phyloP scores from a whole-genome alignment of 805 yeast species.

The Yarrowia divulgata region DNA sequence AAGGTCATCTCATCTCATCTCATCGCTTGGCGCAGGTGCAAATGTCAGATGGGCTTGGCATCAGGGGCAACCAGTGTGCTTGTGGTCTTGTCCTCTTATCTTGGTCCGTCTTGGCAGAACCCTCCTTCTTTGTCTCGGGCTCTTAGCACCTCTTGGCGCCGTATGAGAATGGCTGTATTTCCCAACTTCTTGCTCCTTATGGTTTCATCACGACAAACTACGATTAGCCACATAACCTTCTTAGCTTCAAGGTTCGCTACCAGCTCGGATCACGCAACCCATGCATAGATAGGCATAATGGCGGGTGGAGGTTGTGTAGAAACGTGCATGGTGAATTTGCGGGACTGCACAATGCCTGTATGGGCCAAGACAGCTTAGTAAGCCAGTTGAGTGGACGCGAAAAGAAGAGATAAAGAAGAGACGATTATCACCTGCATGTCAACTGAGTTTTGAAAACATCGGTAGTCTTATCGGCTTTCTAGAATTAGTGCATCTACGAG shows the following conservation, averaged over 20 bases:
- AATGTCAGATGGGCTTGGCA: too few relatives aligned
- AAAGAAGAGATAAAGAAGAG: too few relatives aligned
- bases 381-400: too few relatives aligned
- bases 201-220: not conserved
- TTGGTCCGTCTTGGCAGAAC: not conserved
- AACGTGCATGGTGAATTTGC: too few relatives aligned
- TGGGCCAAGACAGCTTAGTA: too few relatives aligned
- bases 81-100: too few relatives aligned
- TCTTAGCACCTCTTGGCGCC: not conserved
- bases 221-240: constrained; percentile 5
- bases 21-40: not conserved
- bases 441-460: not conserved
- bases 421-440: not conserved
- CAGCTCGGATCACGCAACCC: constrained; percentile 4
- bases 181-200: not conserved
- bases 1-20: too few relatives aligned
- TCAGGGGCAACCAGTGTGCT: too few relatives aligned
- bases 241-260: not conserved
- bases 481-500: not conserved
- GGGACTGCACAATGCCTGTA: too few relatives aligned
- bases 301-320: too few relatives aligned
- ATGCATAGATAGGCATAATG: too few relatives aligned
- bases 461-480: not conserved
- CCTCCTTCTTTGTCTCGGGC: not conserved
- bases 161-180: not conserved